These are phyloP conservation scores for Aspergillus tamarii DNA, from an alignment of 2,329 filamentous ascomycete genomes.

Conservation along the genomic window DNA sequence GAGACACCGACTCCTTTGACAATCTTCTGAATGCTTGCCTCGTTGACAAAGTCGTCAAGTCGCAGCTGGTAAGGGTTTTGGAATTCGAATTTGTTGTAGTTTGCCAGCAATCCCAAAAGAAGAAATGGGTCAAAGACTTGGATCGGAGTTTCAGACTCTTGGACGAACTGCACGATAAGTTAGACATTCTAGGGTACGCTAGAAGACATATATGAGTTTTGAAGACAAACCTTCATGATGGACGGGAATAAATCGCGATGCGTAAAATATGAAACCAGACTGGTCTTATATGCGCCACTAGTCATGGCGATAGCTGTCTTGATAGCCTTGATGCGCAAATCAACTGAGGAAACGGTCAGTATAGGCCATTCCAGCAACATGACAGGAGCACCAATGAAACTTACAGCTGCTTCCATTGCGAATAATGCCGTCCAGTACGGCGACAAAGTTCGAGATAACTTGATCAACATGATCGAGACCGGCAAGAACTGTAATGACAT, in stretches of 20 bases:
- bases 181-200: background rate
- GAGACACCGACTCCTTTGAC: conserved; percentile 74
- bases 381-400: conserved; percentile 34
- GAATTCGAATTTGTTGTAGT: conserved; percentile 99
- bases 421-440: conserved; percentile 79
- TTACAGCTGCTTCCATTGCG: conserved; percentile 72
- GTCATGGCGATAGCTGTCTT: conserved; percentile 80
- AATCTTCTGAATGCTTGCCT: conserved; percentile 80
- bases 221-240: conserved; percentile 78
- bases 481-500: conserved; percentile 86
- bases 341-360: conserved; percentile 54
- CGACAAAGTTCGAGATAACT: conserved; percentile 86
- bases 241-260: conserved; percentile 92
- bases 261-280: conserved; percentile 90
- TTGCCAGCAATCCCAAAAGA: conserved; percentile 83
- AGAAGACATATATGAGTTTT: too few species aligned
- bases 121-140: conserved; percentile 75
- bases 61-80: conserved; percentile 94
- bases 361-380: background rate
- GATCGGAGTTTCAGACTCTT: conserved; percentile 70
- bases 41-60: conserved; percentile 94
- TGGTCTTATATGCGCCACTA: conserved; percentile 94
- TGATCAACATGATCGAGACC: conserved; percentile 86
- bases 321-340: conserved; percentile 77
- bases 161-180: conserved; percentile 65